Percentiles rank a stretch among this genome's conserved stretches.
These are phyloP conservation scores for Xylaria cubensis DNA, from an alignment of 495 filamentous ascomycete species.

Conservation along the genomic window DNA sequence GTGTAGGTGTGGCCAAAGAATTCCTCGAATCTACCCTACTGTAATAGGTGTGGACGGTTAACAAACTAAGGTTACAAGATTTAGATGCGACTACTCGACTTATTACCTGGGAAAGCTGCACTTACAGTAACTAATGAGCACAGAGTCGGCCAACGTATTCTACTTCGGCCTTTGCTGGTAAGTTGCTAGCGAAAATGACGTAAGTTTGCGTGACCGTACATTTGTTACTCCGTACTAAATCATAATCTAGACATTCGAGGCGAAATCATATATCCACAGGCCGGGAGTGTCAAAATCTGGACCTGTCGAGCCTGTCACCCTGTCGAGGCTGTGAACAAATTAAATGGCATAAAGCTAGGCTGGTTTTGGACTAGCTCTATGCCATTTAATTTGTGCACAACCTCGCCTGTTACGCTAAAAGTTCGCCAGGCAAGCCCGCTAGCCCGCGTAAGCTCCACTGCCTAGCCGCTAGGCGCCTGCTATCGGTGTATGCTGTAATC, in stretches of 20 bases:
- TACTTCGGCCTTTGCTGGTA: not conserved
- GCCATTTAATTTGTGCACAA: no score
- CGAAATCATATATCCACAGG: no score
- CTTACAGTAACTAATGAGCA: no score
- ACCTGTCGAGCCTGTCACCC: no score
- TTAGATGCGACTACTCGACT: no score
- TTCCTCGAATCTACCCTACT: not conserved
- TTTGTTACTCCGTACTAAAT: not conserved
- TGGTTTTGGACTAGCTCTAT: no score
- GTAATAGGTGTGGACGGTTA: not conserved
- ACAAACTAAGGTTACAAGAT: not conserved
- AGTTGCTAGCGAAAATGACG: not conserved
- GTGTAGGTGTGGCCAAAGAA: not conserved
- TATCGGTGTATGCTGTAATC: no score
- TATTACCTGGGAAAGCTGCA: no score
- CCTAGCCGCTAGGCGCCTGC: not conserved
- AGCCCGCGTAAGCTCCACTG: not conserved
- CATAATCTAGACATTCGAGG: not conserved
- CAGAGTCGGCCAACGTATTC: not conserved
- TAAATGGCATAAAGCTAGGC: no score
- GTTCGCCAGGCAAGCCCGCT: not conserved
- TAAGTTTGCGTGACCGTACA: not conserved
- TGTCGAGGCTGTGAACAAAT: no score
- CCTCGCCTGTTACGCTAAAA: conserved; percentile 3
- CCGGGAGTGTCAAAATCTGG: no score